Conservation (phyloP, 768 basidiomycete genomes). For the Solioccasus polychromus region DNA sequence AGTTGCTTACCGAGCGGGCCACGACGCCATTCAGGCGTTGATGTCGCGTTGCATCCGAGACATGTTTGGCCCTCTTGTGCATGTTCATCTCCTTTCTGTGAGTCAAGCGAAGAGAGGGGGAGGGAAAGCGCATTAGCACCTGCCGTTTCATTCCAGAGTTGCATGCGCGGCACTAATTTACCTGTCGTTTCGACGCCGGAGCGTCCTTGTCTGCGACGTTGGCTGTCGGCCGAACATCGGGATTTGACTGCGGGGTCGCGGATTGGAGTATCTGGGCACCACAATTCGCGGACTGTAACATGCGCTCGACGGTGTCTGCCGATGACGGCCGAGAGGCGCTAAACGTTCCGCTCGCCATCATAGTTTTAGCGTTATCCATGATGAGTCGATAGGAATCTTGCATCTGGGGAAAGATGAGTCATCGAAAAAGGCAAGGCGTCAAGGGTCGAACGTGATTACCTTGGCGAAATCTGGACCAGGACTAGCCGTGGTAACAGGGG, state of each 20-base stretch:
- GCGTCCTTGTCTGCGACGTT: slow-evolving; percentile 29
- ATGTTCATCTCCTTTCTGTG: slow-evolving; percentile 40
- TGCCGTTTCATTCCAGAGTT: slow-evolving; percentile 17
- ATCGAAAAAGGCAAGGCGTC: slow-evolving; percentile 7
- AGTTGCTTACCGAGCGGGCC: slow-evolving; percentile 70
- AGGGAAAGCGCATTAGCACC: not conserved
- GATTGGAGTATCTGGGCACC: slow-evolving; percentile 35
- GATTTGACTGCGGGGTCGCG: slow-evolving; percentile 23
- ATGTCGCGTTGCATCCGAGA: slow-evolving; percentile 77
- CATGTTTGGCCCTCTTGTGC: slow-evolving; percentile 68
- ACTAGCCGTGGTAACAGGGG: slow-evolving; percentile 23
- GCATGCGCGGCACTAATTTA: slow-evolving; percentile 28
- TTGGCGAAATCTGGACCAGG: slow-evolving; percentile 41
- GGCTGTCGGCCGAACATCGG: slow-evolving; percentile 25
- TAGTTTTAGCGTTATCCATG: slow-evolving; percentile 36
- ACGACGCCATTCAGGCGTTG: slow-evolving; percentile 84
- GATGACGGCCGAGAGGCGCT: slow-evolving; percentile 24
- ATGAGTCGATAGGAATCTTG: slow-evolving; percentile 44
- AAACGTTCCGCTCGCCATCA: slow-evolving; percentile 24
- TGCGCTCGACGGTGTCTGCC: slow-evolving; percentile 39
- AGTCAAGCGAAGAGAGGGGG: not conserved
- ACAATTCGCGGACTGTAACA: slow-evolving; percentile 42
- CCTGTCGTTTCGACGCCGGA: slow-evolving; percentile 33
- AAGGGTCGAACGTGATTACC: slow-evolving; percentile 24
- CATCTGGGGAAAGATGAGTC: slow-evolving; percentile 30